phyloP scores from a whole-genome alignment of 1,284 basidiomycete genomes.

The Amylostereum areolatum region DNA sequence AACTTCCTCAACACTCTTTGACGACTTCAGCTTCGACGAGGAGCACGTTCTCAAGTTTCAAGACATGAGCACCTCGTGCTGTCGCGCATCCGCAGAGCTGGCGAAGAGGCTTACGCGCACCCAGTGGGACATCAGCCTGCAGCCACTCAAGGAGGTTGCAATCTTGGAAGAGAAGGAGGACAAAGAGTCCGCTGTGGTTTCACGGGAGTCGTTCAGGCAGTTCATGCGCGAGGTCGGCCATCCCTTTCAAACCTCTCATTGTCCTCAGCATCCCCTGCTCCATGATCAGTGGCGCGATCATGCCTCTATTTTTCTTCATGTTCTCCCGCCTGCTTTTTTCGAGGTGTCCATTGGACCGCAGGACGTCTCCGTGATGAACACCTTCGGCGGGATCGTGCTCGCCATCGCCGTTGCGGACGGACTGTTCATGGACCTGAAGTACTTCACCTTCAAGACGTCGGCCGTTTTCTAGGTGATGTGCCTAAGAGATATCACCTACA shows the following conservation, averaged over 20 bases:
- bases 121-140: constrained; percentile 32
- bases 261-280: constrained; percentile 63
- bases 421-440: constrained; percentile 62
- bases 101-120: constrained; percentile 23
- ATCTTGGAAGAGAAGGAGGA: constrained; percentile 25
- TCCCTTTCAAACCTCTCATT: constrained; percentile 72
- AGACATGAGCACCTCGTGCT: constrained; percentile 11
- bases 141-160: constrained; percentile 25
- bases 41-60: constrained; percentile 19
- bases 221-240: constrained; percentile 57
- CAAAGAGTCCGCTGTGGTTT: constrained; percentile 43
- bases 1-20: constrained; percentile 22
- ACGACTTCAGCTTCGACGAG: constrained; percentile 30
- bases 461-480: constrained; percentile 75
- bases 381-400: constrained; percentile 63
- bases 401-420: constrained; percentile 75
- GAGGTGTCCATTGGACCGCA: constrained; percentile 69
- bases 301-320: constrained; percentile 87
- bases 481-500: constrained; percentile 58
- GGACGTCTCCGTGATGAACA: constrained; percentile 59
- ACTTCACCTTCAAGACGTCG: constrained; percentile 90
- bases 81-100: constrained; percentile 10
- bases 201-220: constrained; percentile 30
- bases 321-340: constrained; percentile 74
- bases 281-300: constrained; percentile 73